Evolutionary conservation across 1,284 basidiomycete species (phyloP), one percentile per base, ranked within the genome.

Genomic region (Cutaneotrichosporon cutaneum): DNA sequence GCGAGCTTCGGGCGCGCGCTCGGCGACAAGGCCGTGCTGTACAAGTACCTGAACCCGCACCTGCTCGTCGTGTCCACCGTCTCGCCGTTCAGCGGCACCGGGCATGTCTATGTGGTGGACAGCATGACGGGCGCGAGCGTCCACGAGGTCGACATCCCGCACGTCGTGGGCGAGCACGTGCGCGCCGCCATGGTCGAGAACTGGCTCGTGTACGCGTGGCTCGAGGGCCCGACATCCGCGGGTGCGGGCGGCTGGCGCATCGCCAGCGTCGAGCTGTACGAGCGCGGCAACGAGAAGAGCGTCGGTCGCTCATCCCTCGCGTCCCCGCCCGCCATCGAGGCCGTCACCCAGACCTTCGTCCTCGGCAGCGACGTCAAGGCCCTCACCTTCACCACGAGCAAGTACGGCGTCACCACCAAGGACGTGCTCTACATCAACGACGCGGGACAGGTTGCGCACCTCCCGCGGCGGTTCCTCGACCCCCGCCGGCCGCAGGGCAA

Each of bases 21-120:
- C 2, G 92, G 90, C 7, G 88, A 96, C 77, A 86, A 94, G 61
- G 86, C 86, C 30, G 94, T 93, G 44, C 77, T 97, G 59, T 95
- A 96, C 84, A 98, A 98, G 81, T 96, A 95, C 75, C 84, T 97
- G 66, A 95, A 95, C 75, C 89, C 90, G 6, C 86, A 92, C 68
- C 72, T 92, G 18, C 82, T 88, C 47, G 85, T 88, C 3, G 81
- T 92, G 30, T 81, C 88, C 8, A 90, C 88, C 16, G 77, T 83
- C 5, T 78, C 82, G 5, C 72, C 76, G 8, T 64, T 72, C 8
- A 52, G 54, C 1, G 52, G 39, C 4, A 65, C 62, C 1, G 73
- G 89, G 68, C 85, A 85, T 2, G 72, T 96, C 10, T 89, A 90
- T 70, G 78, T 96, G 8, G 69, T 96, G 21, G 92, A 97, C 73